Percentiles rank a stretch among this genome's conserved stretches.
These are phyloP conservation scores for Sclerospora graminicola DNA, from an alignment of 352 stramenopile species.

Conservation along the genomic window DNA sequence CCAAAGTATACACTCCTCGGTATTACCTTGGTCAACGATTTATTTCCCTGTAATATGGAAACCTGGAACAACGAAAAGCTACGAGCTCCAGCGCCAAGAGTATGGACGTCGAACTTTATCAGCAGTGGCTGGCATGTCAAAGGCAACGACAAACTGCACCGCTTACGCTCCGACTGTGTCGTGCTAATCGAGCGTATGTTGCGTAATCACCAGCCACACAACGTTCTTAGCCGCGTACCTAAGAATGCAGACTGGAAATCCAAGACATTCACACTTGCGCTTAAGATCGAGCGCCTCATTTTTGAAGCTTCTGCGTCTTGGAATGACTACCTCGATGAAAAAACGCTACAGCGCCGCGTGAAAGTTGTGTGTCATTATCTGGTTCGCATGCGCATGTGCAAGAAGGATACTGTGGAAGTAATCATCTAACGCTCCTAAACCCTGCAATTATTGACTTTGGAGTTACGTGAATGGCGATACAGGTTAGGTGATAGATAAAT, in stretches of 20 bases:
- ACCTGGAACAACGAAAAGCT: too few species aligned
- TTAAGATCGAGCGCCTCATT: constrained; percentile 59
- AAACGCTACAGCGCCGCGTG: constrained; percentile 35
- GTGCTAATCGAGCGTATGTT: constrained; percentile 52
- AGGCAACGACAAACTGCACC: constrained; percentile 20
- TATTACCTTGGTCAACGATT: too few species aligned
- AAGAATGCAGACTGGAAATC: constrained; percentile 43
- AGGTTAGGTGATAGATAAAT: too few species aligned
- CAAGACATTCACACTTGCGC: constrained; percentile 48
- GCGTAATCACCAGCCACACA: constrained; percentile 43
- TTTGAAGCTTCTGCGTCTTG: constrained; percentile 38
- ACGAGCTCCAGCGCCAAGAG: too few species aligned
- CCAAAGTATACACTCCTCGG: too few species aligned
- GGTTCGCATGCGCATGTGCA: constrained; percentile 43
- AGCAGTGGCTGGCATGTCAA: constrained; percentile 23
- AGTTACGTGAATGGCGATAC: too few species aligned
- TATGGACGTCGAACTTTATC: too few species aligned
- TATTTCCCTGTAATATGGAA: too few species aligned
- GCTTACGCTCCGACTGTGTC: constrained; percentile 34
- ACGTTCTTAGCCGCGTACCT: constrained; percentile 47
- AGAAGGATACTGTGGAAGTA: constrained; percentile 33
- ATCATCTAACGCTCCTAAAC: too few species aligned
- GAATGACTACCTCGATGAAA: constrained; percentile 42
- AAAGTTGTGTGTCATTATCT: constrained; percentile 43
- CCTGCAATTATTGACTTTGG: too few species aligned